Conservation (phyloP, 2,329 filamentous ascomycete genomes). For the Pezicula carpinea region DNA sequence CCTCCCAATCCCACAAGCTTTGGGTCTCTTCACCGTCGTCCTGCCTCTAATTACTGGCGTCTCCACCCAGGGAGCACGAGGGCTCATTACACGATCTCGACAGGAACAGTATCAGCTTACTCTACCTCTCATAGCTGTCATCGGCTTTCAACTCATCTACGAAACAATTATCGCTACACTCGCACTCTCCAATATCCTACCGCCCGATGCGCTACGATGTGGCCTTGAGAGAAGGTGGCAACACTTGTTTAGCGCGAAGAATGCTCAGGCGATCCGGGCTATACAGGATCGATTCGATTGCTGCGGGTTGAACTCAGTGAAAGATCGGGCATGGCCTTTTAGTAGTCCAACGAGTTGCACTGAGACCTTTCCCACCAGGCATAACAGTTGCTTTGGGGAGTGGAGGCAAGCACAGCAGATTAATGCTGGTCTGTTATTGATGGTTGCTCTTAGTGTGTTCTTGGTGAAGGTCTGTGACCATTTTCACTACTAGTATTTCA, state of each 20-base stretch:
- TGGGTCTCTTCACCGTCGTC: conserved; percentile 23
- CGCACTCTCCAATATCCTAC: conserved; percentile 24
- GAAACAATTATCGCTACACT: conserved; percentile 27
- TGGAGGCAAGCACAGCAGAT: conserved; percentile 54
- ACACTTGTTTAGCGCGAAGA: conserved; percentile 44
- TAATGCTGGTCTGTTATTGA: conserved; percentile 50
- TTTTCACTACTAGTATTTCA: background rate
- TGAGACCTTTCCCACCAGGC: conserved; percentile 37
- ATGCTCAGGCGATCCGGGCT: conserved; percentile 44
- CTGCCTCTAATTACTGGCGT: conserved; percentile 25
- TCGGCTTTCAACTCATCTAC: conserved; percentile 27
- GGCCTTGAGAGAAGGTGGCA: conserved; percentile 53
- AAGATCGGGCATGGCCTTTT: conserved; percentile 62
- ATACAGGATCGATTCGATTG: conserved; percentile 65
- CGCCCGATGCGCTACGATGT: conserved; percentile 37
- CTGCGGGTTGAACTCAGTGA: conserved; percentile 56
- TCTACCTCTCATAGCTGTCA: conserved; percentile 23
- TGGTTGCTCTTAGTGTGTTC: conserved; percentile 47
- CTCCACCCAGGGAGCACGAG: conserved; percentile 19
- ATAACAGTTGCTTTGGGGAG: conserved; percentile 42
- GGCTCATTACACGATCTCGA: conserved; percentile 16
- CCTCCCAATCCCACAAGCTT: conserved; percentile 25
- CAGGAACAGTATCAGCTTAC: conserved; percentile 20
- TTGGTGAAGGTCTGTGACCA: conserved; percentile 47
- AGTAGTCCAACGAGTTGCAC: conserved; percentile 27